Evolutionary conservation across 495 filamentous ascomycete genomes (phyloP), one percentile per base, ranked within the genome.

Genomic region (Penicillium coprophilum): DNA sequence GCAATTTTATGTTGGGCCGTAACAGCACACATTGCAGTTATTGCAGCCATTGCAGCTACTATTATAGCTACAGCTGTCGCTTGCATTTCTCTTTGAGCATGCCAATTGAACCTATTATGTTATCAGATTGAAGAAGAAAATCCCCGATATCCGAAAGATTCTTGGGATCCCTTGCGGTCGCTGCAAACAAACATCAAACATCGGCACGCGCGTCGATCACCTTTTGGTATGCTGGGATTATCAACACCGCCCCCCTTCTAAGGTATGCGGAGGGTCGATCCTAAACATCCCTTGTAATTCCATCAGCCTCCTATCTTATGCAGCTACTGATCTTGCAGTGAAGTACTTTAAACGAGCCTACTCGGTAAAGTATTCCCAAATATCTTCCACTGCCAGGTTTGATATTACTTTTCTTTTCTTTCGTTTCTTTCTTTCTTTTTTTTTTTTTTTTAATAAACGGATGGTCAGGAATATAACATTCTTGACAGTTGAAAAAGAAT

Each of bases 191-290:
- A 11, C 28, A 47, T 60, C 67, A 63, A 20, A 11, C 28, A 47
- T 60, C 57, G 63, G 59, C 59, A 65, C 62, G 58, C 58, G 53
- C 54, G 63, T 61, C 60, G 63, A 63, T 66, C 60, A 39, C 50
- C 30, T 50, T 64, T 47, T 67, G 71, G 71, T 53, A 74, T 72
- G 67, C 60, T 48, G 46, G 60, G 59, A 60, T 55, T 55, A 58
- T 48, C 44, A 69, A 71, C 68, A 69, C 63, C 60, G 68, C 71
- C 71, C 71, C 71, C 69, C 64, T 74, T 66, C 67, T 56, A 55
- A 56, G 56, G 49, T 40, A 53, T 56, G 38, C 8, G 31, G 39
- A n/a, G 3, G 40, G 58, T 47, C 53, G 58, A 56, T 61, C 50
- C 43, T 32, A 46, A 38, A 30, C 39, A 59, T 60, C 57, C 54